These are phyloP conservation scores for Fusarium agapanthi DNA, from an alignment of 2,329 filamentous ascomycete genomes.

Conservation along the genomic window DNA sequence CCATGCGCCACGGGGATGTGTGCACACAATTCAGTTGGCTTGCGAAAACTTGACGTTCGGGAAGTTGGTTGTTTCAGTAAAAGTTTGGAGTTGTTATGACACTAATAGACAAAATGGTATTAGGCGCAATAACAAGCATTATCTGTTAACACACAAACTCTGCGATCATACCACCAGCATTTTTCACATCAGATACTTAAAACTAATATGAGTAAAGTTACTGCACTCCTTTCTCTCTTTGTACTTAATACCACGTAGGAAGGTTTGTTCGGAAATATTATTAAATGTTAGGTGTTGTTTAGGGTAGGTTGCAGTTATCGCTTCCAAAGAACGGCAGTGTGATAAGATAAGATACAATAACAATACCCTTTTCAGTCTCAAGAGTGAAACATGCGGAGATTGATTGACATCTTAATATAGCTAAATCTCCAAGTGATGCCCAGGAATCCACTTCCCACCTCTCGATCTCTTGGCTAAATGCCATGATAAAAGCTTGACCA, in stretches of 20 bases:
- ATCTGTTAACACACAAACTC: not conserved
- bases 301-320: not conserved
- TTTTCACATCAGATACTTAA: too few relatives aligned
- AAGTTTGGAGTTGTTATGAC: not conserved
- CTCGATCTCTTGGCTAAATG: not conserved
- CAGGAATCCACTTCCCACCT: not conserved
- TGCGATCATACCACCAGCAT: too few relatives aligned
- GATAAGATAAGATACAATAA: not conserved
- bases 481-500: not conserved
- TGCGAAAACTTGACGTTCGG: rapidly evolving
- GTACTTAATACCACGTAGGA: too few relatives aligned
- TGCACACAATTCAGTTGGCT: rapidly evolving
- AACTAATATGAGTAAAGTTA: rapidly evolving
- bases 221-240: not conserved
- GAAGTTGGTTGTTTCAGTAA: not conserved
- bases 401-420: not conserved
- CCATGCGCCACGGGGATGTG: rapidly evolving
- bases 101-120: too few relatives aligned
- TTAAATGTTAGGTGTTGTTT: not conserved
- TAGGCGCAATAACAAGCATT: too few relatives aligned
- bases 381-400: not conserved
- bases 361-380: too few relatives aligned
- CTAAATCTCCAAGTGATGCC: not conserved
- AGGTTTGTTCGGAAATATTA: too few relatives aligned
- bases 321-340: rapidly evolving